Percentiles rank a stretch among this genome's conserved stretches.
phyloP scores from a whole-genome alignment of 495 filamentous ascomycete genomes.

The Evansstolkia leycettana region DNA sequence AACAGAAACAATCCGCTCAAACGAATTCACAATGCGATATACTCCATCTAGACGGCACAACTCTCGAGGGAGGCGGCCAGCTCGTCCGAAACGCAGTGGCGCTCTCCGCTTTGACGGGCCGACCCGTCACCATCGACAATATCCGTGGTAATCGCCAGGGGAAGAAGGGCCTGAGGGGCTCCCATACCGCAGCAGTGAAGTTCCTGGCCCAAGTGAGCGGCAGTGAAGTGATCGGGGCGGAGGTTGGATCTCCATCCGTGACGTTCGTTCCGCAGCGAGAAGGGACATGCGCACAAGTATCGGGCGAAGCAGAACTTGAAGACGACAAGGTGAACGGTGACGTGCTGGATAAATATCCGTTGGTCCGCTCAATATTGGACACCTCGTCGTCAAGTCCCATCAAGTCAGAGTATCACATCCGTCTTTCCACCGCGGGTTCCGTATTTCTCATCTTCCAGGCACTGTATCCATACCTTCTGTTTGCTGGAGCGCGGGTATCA shows the following conservation, averaged over 20 bases:
- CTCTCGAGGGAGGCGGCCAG: conserved; percentile 79
- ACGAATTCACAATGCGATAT: background rate
- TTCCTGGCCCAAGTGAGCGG: conserved; percentile 52
- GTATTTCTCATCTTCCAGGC: conserved; percentile 72
- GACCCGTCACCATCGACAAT: conserved; percentile 51
- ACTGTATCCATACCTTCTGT: conserved; percentile 64
- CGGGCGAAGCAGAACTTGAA: too few relatives aligned
- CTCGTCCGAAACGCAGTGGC: conserved; percentile 60
- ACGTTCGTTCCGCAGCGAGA: conserved; percentile 34
- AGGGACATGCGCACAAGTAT: background rate
- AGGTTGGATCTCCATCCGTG: conserved; percentile 40
- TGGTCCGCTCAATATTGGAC: background rate
- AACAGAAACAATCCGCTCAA: too few relatives aligned
- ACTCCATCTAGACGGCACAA: conserved; percentile 51
- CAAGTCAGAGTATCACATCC: conserved; percentile 20
- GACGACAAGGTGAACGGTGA: background rate
- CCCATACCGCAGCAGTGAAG: conserved; percentile 58
- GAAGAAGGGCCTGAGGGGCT: conserved; percentile 55
- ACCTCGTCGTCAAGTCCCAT: background rate
- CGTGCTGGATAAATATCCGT: background rate
- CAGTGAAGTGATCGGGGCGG: conserved; percentile 43
- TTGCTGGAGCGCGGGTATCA: conserved; percentile 25
- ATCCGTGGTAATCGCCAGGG: conserved; percentile 57
- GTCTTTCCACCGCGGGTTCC: conserved; percentile 22
- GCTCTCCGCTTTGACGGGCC: conserved; percentile 53